Percentiles rank a stretch among this genome's conserved stretches.
phyloP scores from a whole-genome alignment of 176 grass and related monocot genomes.

The Bolboschoenus planiculmis region DNA sequence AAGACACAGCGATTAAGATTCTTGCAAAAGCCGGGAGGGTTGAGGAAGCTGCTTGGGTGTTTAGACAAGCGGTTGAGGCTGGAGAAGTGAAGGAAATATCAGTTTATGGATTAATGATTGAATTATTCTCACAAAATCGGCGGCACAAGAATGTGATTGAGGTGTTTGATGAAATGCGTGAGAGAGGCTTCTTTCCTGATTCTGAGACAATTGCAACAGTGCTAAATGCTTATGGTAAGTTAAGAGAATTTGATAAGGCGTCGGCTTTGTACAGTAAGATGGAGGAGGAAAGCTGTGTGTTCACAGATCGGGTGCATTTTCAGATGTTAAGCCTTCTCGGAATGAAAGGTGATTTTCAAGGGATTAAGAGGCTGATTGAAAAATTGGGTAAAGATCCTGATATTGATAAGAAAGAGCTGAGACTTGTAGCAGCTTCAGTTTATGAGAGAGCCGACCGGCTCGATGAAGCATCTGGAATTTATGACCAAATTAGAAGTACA shows the following conservation, averaged over 20 bases:
- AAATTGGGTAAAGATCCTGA: slow-evolving; percentile 53
- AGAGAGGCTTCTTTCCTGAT: slow-evolving; percentile 49
- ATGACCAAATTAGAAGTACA: slow-evolving; percentile 51
- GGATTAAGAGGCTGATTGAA: slow-evolving; percentile 43
- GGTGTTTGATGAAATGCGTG: slow-evolving; percentile 80
- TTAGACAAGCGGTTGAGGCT: slow-evolving; percentile 40
- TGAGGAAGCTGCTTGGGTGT: slow-evolving; percentile 88
- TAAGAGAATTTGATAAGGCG: slow-evolving; percentile 66
- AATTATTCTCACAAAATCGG: slow-evolving; percentile 55
- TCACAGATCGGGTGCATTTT: slow-evolving; percentile 87
- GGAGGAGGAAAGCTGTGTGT: slow-evolving; percentile 65
- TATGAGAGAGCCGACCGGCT: slow-evolving; percentile 70
- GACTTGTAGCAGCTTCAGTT: slow-evolving; percentile 51
- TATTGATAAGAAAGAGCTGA: slow-evolving; percentile 82
- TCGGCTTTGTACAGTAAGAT: slow-evolving; percentile 43
- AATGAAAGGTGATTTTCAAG: slow-evolving; percentile 59
- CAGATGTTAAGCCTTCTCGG: slow-evolving; percentile 94
- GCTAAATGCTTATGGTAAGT: slow-evolving; percentile 79
- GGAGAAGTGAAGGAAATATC: slow-evolving; percentile 60
- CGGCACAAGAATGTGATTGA: slow-evolving; percentile 60
- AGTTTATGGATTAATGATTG: slow-evolving; percentile 58
- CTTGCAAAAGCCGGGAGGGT: slow-evolving; percentile 66
- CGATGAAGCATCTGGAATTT: slow-evolving; percentile 61
- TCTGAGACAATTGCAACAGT: slow-evolving; percentile 71
- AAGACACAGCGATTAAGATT: slow-evolving; percentile 71